A percentile compares a stretch with the other conserved stretches of the same genome.
These are phyloP conservation scores for Chaetomium sp. DNA, from an alignment of 2,329 filamentous ascomycete species.

Conservation along the genomic window DNA sequence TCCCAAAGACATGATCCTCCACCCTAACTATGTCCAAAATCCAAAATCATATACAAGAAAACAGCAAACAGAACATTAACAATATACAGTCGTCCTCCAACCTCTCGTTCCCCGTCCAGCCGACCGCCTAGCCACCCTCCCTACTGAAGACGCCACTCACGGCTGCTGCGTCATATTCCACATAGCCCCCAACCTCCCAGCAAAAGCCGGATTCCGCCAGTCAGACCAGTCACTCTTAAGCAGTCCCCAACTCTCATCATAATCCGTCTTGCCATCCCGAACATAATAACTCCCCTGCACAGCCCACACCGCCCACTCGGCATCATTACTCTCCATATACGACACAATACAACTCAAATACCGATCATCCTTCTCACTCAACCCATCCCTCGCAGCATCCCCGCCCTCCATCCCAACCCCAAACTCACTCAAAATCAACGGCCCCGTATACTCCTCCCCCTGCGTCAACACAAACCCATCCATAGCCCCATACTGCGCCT, in stretches of 20 bases:
- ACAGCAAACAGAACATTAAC: background rate
- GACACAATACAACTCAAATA: conserved; percentile 48
- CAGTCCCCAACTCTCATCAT: conserved; percentile 47
- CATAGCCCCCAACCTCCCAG: conserved; percentile 33
- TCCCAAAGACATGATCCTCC: too few relatives aligned
- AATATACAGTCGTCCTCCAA: too few relatives aligned
- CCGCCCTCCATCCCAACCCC: conserved; percentile 46
- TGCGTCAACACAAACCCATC: conserved; percentile 48
- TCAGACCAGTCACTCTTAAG: conserved; percentile 32
- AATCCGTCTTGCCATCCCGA: conserved; percentile 42
- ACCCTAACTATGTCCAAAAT: background rate
- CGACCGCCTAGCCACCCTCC: background rate
- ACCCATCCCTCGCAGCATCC: conserved; percentile 28
- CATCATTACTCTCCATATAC: conserved; percentile 49
- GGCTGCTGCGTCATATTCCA: conserved; percentile 34
- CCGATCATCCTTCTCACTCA: conserved; percentile 37
- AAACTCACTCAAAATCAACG: conserved; percentile 54
- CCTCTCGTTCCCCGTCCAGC: too few relatives aligned
- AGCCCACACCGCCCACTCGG: conserved; percentile 55
- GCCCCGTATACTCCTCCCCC: conserved; percentile 41
- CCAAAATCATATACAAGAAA: conserved; percentile 2
- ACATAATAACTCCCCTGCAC: conserved; percentile 54
- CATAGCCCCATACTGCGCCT: conserved; percentile 40
- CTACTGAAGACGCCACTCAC: conserved; percentile 9
- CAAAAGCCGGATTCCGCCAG: conserved; percentile 34